Evolutionary conservation across 495 filamentous ascomycete genomes (phyloP), one percentile per base, ranked within the genome.

Genomic region (Pseudevernia furfuracea): DNA sequence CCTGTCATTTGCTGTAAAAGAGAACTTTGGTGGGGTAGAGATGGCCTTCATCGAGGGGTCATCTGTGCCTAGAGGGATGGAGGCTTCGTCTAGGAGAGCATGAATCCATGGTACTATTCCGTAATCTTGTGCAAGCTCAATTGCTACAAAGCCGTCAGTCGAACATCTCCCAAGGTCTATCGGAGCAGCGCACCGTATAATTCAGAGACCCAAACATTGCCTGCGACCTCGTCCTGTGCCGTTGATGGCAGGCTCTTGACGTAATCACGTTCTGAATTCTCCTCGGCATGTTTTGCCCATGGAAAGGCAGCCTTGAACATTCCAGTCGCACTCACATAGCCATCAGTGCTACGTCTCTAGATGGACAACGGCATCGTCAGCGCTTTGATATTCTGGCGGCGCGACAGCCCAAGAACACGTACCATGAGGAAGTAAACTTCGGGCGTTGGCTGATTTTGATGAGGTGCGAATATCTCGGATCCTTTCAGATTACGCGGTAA

Each of bases 261-360:
- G 69, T 90, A 93, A 67, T 87, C 89, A 66, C 92, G 88, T 80
- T 98, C 94, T 11, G 78, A 78, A 66, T 88, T 85, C 75, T 98
- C 94, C 72, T 98, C 95, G 10, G 85, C 83, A 38, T 82, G 76
- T 64, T 88, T 87, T 19, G 94, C 91, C 81, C 92, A 97, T 5
- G 94, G 94, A 74, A 97, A 98, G 9, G 93, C 90, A 62, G 95
- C 95, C 78, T 97, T 98, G 82, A 97, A 98, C 95, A 98, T 97
- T 72, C 95, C 94, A 60, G 94, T 97, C 9, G 94, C 92, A 70
- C 91, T 96, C 46, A 98, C 85, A 72, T 81, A 97, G 46, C 95
- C 95, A 77, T 98, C 94, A 72, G 86, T 87, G 78, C 91, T 96
- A 64, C 94, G 89, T 73, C 95, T 86, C 85, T 88, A 70, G 71